Base-by-base conservation (phyloP, 495 filamentous ascomycete species). In the Xylaria sp. region DNA sequence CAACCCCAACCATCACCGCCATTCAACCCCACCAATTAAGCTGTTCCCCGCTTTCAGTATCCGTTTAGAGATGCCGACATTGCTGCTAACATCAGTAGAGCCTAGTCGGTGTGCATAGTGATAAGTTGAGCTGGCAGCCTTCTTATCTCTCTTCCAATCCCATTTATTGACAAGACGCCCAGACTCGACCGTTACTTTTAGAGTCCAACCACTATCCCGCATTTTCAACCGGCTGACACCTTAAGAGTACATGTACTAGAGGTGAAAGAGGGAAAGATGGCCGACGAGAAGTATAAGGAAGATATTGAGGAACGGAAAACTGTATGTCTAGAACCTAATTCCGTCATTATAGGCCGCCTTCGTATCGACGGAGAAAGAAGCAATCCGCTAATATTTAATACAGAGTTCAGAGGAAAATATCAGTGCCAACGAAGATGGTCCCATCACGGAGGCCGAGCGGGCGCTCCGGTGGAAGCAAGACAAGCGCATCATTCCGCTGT, bases 401-500 rank as follows among this genome's bases (percentile, higher is more conserved):
- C 48, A 70, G 68, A 46, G 59, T 8, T 33, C 64, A n/a, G 68
- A 53, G 37, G 59, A 44, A 6, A 41, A n/a, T 21, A 14, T 21
- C 5, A 15, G 7, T 31, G 4, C 19, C n/a, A 24, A 11, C 41
- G 17, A 66, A n/a, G 44, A 21, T 40, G 69, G 43, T 46, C 66
- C 71, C 55, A 70, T 76, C 53, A 75, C 80, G 15, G 74, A 76
- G 15, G 77, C 77, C 58, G 78, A 82, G 41, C 78, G 76, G 66
- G 73, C 77, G 1, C 70, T 91, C 17, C 71, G 90, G 50, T 85
- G 86, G 79, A 91, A 89, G 76, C 90, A 90, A 65, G 89, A 91
- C 77, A 71, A 83, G 66, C 82, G 82, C 24, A 87, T 88, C 50
- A 72, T 88, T 21, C 86, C 86, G 5, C 74, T 88, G 15, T 84